Base-by-base conservation (phyloP, 2,329 filamentous ascomycete species). In the Arachnomyces sp. region DNA sequence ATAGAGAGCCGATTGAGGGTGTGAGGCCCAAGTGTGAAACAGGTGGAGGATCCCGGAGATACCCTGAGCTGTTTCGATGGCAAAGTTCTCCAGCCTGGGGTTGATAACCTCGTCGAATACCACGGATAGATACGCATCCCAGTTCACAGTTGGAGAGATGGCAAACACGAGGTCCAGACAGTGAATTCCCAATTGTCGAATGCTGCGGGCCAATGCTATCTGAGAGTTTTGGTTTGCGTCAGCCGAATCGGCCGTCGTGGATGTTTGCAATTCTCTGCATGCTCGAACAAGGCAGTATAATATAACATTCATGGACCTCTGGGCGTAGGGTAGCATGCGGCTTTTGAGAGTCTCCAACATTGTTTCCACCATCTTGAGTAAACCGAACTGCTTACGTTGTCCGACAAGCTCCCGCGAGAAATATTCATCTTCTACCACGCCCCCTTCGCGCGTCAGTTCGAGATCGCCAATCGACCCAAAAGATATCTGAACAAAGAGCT, bases 351-450 rank as follows among this genome's bases (percentile, higher is more conserved):
- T 87, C 42, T 83, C 82, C 44, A 96, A 79, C 58, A 96, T 78
- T 8, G 90, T 80, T 44, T 88, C 81, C 36, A 92, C 73, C 86
- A 96, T 92, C 57, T 93, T 94, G 38, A 94, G 67, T 57, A 95
- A 79, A 68, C 93, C 92, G 43, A 92, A 76, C 60, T 95, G 90
- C 60, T 89, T 92, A 53, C 89, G 78, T 8, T 75, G 65, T 12
- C 77, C 74, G 17, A 89, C 64, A 9, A 82, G 46, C 33, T 84
- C 76, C 18, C 71, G 64, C 1, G 69, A 59, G 36, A 88, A 74
- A 1, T 71, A 57, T 1, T 65, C 57, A 8, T 72, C 63, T 38
- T 75, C 68, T 13, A 83, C 53, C 7, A 90, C 61, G 2, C 68
- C 69, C 9, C 20, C 20, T 25, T 25, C 20, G 5, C 9, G 20